Evolutionary conservation across 331 rosid species (phyloP).

Genomic region (Quercus phellos): DNA sequence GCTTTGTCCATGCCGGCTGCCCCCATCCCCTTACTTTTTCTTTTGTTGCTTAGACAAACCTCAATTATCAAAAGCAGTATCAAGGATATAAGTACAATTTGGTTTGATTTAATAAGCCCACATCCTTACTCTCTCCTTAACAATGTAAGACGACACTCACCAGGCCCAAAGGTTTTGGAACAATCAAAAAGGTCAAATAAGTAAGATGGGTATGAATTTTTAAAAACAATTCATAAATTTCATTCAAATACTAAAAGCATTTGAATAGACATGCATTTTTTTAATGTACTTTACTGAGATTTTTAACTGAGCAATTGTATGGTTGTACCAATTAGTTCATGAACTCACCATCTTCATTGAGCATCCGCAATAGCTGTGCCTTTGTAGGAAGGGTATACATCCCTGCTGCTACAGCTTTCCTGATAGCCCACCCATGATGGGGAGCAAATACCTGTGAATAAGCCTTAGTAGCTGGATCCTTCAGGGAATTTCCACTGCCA

Average conservation of each 20-base stretch:
- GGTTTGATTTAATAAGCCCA: background rate
- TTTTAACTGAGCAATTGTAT: constrained; percentile 1
- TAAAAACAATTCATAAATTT: background rate
- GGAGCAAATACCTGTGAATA: constrained; percentile 77
- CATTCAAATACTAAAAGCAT: background rate
- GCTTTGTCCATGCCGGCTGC: background rate
- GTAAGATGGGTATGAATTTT: background rate
- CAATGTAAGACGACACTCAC: background rate
- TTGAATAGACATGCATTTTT: background rate
- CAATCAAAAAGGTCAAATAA: no score
- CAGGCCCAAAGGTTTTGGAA: background rate
- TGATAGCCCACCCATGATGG: constrained; percentile 83
- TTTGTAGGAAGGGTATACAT: constrained; percentile 88
- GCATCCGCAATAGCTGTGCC: constrained; percentile 57
- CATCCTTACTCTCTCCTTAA: background rate
- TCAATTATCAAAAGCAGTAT: background rate
- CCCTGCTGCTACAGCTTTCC: constrained; percentile 89
- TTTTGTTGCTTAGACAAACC: background rate
- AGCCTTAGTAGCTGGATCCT: constrained; percentile 83
- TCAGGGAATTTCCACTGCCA: constrained; percentile 75
- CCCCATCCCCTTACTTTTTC: background rate
- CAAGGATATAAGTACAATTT: background rate
- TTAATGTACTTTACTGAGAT: background rate
- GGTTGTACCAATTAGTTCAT: background rate
- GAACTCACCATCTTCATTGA: constrained; percentile 82